phyloP scores from a whole-genome alignment of 2,329 filamentous ascomycete species.

The Seiridium cupressi region DNA sequence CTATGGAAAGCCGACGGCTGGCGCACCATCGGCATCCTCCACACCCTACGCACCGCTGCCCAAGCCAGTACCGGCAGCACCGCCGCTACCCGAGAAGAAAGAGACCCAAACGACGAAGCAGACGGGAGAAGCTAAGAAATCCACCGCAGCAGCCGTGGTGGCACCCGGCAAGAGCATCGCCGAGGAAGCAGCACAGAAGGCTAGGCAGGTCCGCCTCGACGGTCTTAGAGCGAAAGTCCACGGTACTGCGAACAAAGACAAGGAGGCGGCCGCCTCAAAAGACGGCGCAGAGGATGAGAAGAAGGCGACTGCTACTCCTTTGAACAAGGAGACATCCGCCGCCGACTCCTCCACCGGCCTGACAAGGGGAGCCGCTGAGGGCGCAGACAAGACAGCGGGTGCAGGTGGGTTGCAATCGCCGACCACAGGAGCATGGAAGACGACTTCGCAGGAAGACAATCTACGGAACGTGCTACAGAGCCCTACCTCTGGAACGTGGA shows the following conservation, averaged over 20 bases:
- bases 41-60: conserved; percentile 14
- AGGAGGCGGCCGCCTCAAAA: conserved; percentile 5
- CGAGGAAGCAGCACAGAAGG: conserved; percentile 65
- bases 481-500: conserved; percentile 41
- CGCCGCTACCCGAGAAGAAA: conserved; percentile 29
- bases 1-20: conserved; percentile 9
- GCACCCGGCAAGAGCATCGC: conserved; percentile 52
- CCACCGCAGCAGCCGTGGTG: conserved; percentile 18
- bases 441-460: conserved; percentile 16
- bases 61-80: conserved; percentile 18
- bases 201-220: conserved; percentile 57
- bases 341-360: conserved; percentile 6
- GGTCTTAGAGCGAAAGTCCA: conserved; percentile 54
- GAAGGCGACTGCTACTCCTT: background rate
- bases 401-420: conserved; percentile 42
- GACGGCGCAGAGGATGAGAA: conserved; percentile 6
- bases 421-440: conserved; percentile 41
- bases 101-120: conserved; percentile 16
- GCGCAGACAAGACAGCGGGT: conserved; percentile 10
- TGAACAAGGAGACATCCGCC: background rate
- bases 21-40: conserved; percentile 32
- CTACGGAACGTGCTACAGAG: conserved; percentile 37
- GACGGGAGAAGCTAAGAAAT: conserved; percentile 17
- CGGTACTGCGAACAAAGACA: conserved; percentile 27
- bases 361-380: conserved; percentile 13